A percentile compares a stretch with the other conserved stretches of the same genome.
phyloP scores from a whole-genome alignment of 768 basidiomycete genomes.

The Macrolepiota albuminosa region DNA sequence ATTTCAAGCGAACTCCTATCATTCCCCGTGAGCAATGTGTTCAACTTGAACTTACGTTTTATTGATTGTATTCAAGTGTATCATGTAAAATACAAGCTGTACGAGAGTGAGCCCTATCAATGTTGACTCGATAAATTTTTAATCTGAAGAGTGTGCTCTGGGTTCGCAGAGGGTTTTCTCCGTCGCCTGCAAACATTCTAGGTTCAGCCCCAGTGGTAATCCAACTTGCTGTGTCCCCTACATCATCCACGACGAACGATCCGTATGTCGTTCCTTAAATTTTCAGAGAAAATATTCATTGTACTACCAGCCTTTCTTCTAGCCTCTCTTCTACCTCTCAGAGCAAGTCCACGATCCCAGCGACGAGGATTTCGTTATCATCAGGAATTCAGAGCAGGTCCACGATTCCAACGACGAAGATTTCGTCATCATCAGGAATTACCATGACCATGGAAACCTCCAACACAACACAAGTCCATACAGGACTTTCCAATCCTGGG shows the following conservation, averaged over 20 bases:
- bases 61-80: not conserved
- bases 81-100: not conserved
- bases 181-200: too few species aligned
- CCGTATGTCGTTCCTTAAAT: not conserved
- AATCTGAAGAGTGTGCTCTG: not conserved
- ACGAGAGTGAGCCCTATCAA: not conserved
- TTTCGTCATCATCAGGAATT: not conserved
- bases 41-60: not conserved
- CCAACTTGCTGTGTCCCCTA: not conserved
- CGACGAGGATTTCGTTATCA: not conserved
- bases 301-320: not conserved
- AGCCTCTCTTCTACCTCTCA: not conserved
- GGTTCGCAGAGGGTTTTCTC: not conserved
- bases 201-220: not conserved
- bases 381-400: not conserved
- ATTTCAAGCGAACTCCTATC: too few species aligned
- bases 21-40: not conserved
- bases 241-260: not conserved
- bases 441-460: not conserved
- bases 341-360: not conserved
- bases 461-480: not conserved
- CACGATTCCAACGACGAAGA: not conserved
- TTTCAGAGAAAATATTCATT: not conserved
- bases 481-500: not conserved
- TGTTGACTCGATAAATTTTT: not conserved